phyloP scores from a whole-genome alignment of 495 filamentous ascomycete species.

The Xylaria bambusicola region DNA sequence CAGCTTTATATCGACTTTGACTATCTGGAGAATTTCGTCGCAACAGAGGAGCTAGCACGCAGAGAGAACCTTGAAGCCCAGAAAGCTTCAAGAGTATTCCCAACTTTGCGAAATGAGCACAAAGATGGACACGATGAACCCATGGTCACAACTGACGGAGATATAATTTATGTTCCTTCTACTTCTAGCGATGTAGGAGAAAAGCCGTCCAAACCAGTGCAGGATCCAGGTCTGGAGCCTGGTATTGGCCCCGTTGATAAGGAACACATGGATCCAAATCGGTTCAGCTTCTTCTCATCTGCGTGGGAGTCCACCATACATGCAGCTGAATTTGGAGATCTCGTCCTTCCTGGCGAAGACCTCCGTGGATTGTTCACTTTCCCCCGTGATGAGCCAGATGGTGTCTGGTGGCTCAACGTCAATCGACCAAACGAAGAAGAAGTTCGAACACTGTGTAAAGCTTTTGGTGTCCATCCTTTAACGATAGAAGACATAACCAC shows the following conservation, averaged over 20 bases:
- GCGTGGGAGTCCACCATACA: conserved; percentile 89
- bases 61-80: conserved; percentile 37
- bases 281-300: conserved; percentile 96
- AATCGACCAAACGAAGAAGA: conserved; percentile 88
- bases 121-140: conserved; percentile 19
- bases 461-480: conserved; percentile 90
- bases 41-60: conserved; percentile 53
- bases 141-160: conserved; percentile 50
- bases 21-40: conserved; percentile 80
- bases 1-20: conserved; percentile 77
- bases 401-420: conserved; percentile 95
- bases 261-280: conserved; percentile 58
- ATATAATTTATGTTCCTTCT: conserved; percentile 49
- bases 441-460: conserved; percentile 80
- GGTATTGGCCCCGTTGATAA: conserved; percentile 18
- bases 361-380: conserved; percentile 87
- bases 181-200: conserved; percentile 39
- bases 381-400: conserved; percentile 64
- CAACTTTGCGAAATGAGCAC: conserved; percentile 53
- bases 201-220: conserved; percentile 23
- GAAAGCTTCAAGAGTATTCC: conserved; percentile 56
- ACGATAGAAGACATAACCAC: conserved; percentile 93
- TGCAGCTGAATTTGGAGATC: conserved; percentile 80
- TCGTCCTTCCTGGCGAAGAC: conserved; percentile 84
- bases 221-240: conserved; percentile 22